Base-by-base conservation (phyloP, 1,284 basidiomycete species). In the Apiotrichum siamense region DNA sequence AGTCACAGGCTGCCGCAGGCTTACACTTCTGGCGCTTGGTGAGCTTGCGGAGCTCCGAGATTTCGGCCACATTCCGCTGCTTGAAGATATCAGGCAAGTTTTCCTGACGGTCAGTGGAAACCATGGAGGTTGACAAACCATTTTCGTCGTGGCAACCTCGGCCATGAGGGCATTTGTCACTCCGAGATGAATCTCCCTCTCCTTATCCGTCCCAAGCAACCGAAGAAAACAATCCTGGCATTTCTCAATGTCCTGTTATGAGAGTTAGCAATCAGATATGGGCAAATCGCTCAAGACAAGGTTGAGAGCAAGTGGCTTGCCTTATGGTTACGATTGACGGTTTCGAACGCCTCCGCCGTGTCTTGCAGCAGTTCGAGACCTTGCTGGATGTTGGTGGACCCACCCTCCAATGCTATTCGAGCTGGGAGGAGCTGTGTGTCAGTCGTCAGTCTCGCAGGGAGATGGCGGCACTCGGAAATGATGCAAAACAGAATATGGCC, bases 111-210 rank as follows among this genome's bases (percentile, higher is more conserved):
- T 31, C 18, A 38, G 37, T n/a, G n/a, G n/a, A n/a, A n/a, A n/a
- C n/a, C n/a, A n/a, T n/a, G n/a, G n/a, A n/a, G n/a, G 15, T 40
- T 23, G 10, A 44, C 71, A 80, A 63, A 88, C 87, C 46, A 88
- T 77, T 29, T 76, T 83, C 78, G 23, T 78, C 80, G 45, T 67
- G 73, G 11, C 76, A 20, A 88, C 67, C 33, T 75, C 68, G 61
- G 85, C 80, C 35, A 81, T 73, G 3, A 90, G 67, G 5, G 77
- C 76, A 20, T 77, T 75, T 27, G 91, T 69, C 7, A 78, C 74
- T 37, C 78, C 63, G 10, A 53, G 55, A 32, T 56, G 56, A 42
- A 65, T 52, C 25, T 52, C 29, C 9, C 65, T 24, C 40, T 31
- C 26, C 27, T 29, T 31, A 18, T 42, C 27, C 7, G 26, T 11